Evolutionary conservation across 2,329 filamentous ascomycete genomes (phyloP), one percentile per base, ranked within the genome.

Genomic region (Fusarium pininemorale): DNA sequence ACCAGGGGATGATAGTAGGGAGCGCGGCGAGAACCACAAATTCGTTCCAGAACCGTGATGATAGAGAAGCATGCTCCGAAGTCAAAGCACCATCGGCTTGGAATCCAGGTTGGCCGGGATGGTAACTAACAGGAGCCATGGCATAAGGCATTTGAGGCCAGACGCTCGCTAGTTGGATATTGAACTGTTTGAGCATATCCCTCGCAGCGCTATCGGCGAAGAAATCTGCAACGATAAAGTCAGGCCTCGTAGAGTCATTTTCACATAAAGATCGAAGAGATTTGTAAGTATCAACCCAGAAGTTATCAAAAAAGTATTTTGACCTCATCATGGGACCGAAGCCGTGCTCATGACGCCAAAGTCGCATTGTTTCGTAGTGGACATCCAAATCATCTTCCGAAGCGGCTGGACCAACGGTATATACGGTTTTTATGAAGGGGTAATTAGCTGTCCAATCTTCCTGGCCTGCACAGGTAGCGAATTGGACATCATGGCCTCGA

Each of bases 171-270:
- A 85, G 74, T 6, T 84, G 84, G 8, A 85, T 66, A 20, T 76
- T 72, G 39, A 81, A 81, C 70, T 85, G 78, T 24, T 75, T 64
- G 11, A 81, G 78, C 53, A 86, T 83, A 62, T 86, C 85, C 51
- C 80, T 76, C 6, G 80, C 82, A 1, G 83, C 83, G 8, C 81
- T 79, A 12, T 86, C 83, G 35, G 82, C 83, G 44, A 85, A 84
- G 78, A 84, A 86, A 59, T 86, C 84, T 0, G 83, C 82, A 6
- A 86, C 63, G 30, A 86, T 83, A 60, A 85, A 79, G 69, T 82
- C 80, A 0, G 84, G 84, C 18, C 76, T 73, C 5, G 74, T 79
- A 3, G 63, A 70, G 10, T 69, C 56, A 47, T 79, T 59, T 13
- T 50, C 24, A 20, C 74, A 75, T 1, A 80, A 22, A 3, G n/a